Evolutionary conservation across 176 grass and related monocot species (phyloP).

Genomic region (barley (Hordeum vulgare)): MorexV3_pseudomolecules_assembly NC_058520.1:552090026-552090525

Average conservation of each 20-base stretch:
- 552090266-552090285: not conserved
- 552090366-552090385: not conserved
- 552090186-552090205: not conserved
- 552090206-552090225: conserved; percentile 1
- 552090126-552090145: not conserved
- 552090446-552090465: not conserved
- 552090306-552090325: not conserved
- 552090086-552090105: conserved; percentile 36
- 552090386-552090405: not conserved
- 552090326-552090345: conserved; percentile 24
- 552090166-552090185: not conserved
- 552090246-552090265: not conserved
- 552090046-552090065: conserved; percentile 56
- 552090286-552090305: not conserved
- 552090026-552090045: conserved; percentile 32
- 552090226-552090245: conserved; percentile 1
- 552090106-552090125: not conserved
- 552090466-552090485: not conserved
- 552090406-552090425: not conserved
- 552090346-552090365: not conserved
- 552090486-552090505: not conserved
- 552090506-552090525: not conserved
- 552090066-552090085: conserved; percentile 34
- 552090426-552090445: not conserved
- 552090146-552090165: not conserved